phyloP scores from a whole-genome alignment of 2,329 filamentous ascomycete genomes.

The Botrytis squamosa region DNA sequence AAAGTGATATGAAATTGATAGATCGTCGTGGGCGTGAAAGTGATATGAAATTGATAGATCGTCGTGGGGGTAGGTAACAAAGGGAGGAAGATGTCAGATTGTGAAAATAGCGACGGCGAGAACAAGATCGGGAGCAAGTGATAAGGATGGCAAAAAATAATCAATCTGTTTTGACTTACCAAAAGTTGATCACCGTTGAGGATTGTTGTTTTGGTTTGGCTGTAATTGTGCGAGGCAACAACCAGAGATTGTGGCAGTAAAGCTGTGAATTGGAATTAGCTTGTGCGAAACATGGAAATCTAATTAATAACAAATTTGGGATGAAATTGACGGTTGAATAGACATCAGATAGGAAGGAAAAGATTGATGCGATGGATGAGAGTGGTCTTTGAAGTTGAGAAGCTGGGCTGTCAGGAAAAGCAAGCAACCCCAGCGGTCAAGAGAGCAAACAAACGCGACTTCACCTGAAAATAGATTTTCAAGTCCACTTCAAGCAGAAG shows the following conservation, averaged over 20 bases:
- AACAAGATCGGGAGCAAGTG: neutral
- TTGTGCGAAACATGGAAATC: neutral
- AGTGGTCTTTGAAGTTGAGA: neutral
- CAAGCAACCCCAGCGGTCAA: neutral
- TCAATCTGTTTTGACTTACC: neutral
- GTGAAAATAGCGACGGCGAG: neutral
- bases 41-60: neutral
- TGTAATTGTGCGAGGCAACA: neutral
- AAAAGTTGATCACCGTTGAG: slow-evolving; percentile 6
- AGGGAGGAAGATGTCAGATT: neutral
- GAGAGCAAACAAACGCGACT: neutral
- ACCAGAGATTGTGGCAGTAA: neutral
- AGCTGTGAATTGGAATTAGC: neutral
- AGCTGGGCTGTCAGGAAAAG: neutral
- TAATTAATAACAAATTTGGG: neutral
- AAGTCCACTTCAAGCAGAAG: neutral
- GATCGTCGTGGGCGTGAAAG: neutral
- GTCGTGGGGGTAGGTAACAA: too few relatives aligned
- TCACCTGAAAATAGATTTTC: neutral
- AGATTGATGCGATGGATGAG: neutral
- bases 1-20: neutral
- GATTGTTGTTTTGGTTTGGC: neutral
- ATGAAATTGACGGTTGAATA: neutral
- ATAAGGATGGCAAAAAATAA: neutral
- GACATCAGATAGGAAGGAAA: neutral